Percentiles rank a stretch among this genome's conserved stretches.
These are phyloP conservation scores for Aphanomyces euteiches DNA, from an alignment of 352 stramenopile species.

Conservation along the genomic window DNA sequence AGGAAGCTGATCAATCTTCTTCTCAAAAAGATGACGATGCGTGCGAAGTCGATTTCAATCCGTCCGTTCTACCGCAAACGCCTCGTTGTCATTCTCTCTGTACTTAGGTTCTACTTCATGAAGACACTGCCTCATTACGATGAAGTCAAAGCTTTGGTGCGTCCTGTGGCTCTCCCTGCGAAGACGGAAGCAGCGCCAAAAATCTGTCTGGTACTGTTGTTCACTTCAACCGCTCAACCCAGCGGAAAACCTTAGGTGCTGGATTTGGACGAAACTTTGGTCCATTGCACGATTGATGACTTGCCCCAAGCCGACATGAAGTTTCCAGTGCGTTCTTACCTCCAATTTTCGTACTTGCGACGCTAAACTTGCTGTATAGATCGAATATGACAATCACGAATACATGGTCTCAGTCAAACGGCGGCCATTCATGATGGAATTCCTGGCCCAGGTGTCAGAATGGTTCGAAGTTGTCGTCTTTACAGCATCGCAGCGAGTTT, in stretches of 20 bases:
- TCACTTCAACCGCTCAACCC: neutral
- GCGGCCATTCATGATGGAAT: slow-evolving; percentile 93
- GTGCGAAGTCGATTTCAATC: slow-evolving; percentile 70
- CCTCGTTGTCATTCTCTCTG: neutral
- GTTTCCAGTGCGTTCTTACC: slow-evolving; percentile 82
- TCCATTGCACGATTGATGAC: slow-evolving; percentile 98
- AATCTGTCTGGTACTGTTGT: slow-evolving; percentile 54
- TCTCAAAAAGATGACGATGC: slow-evolving; percentile 34
- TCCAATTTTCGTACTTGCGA: neutral
- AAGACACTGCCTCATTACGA: slow-evolving; percentile 81
- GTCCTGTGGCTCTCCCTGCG: slow-evolving; percentile 52
- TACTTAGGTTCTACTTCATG: slow-evolving; percentile 77
- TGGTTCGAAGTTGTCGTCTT: slow-evolving; percentile 99
- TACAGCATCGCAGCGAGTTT: slow-evolving; percentile 93
- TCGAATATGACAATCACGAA: slow-evolving; percentile 92
- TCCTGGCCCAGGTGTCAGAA: slow-evolving; percentile 88
- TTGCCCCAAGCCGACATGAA: slow-evolving; percentile 91
- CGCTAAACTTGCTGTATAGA: slow-evolving; percentile 36
- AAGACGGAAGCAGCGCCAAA: slow-evolving; percentile 54
- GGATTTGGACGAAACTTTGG: slow-evolving; percentile 98
- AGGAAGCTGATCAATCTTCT: slow-evolving; percentile 39
- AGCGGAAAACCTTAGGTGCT: slow-evolving; percentile 63
- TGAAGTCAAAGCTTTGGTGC: slow-evolving; percentile 52
- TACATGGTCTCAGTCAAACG: slow-evolving; percentile 97
- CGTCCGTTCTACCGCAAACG: slow-evolving; percentile 40